A percentile compares a stretch with the other conserved stretches of the same genome.
These are phyloP conservation scores for Climacium dendroides DNA, from an alignment of 225 moss, liverwort and hornwort genomes.

Conservation along the genomic window DNA sequence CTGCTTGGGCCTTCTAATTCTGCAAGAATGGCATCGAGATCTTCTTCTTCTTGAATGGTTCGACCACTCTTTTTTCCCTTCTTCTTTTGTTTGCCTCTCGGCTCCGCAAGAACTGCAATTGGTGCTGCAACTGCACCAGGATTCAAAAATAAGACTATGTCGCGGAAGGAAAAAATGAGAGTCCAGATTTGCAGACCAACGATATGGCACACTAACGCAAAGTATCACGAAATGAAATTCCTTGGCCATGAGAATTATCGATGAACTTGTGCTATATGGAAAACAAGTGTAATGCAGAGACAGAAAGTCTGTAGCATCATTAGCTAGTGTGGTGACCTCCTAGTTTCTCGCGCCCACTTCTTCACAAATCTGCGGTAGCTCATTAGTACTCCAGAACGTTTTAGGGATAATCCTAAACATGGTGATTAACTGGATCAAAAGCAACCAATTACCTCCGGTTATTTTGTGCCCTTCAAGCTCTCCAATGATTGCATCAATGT, in stretches of 20 bases:
- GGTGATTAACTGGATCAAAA: not conserved
- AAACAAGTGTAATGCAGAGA: not conserved
- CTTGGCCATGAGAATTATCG: not conserved
- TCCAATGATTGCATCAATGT: slow-evolving; percentile 31
- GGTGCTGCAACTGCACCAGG: slow-evolving; percentile 9
- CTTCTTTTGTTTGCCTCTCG: slow-evolving; percentile 72
- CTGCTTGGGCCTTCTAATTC: slow-evolving; percentile 74
- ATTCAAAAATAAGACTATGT: not conserved
- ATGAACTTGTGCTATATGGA: not conserved
- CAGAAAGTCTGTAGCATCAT: not conserved
- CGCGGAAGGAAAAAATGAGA: not conserved
- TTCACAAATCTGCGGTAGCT: not conserved
- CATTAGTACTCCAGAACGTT: not conserved
- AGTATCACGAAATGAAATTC: not conserved
- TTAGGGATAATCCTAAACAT: not conserved
- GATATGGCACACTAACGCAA: not conserved
- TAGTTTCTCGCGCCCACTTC: not conserved
- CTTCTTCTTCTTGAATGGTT: slow-evolving; percentile 82
- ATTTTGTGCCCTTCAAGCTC: slow-evolving; percentile 26
- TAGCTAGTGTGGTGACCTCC: not conserved
- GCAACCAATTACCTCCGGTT: slow-evolving; percentile 12
- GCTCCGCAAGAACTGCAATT: slow-evolving; percentile 10
- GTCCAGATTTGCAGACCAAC: not conserved
- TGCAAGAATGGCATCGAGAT: slow-evolving; percentile 93
- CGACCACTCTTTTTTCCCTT: slow-evolving; percentile 69